Evolutionary conservation across 2,329 filamentous ascomycete genomes (phyloP), one percentile per base, ranked within the genome.

Genomic region (Nigrospora osmanthi): DNA sequence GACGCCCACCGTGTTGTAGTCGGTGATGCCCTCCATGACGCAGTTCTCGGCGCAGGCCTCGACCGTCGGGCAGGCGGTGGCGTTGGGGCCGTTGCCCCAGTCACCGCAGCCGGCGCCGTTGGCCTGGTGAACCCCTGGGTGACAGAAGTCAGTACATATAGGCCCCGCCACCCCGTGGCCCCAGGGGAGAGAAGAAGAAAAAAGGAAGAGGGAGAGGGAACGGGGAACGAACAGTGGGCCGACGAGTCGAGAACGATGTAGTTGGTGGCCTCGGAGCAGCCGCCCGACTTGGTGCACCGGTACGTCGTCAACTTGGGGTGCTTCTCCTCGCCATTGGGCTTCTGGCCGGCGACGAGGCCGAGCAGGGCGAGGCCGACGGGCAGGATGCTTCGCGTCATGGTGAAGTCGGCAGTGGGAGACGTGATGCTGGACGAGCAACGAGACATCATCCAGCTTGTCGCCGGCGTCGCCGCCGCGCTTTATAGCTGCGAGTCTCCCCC

Each of bases 1-100:
- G 36, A 64, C 54, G n/a, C 61, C 61, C 14, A 59, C 50, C 32
- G 50, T 54, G 28, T 53, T 53, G 52, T 78, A 78, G 59, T 76
- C 61, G 35, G 53, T 54, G 45, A 72, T 67, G 11, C 71, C 72
- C 46, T 78, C 71, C 48, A 79, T 66, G 37, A 73, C 64, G 54
- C 76, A 80, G 58, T 76, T 76, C 51, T 69, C 52, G 1, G 72
- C 68, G 53, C 76, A 79, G 1, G 66, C 67, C 49, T 63, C 64
- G 51, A 67, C 67, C 42, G 71, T 68, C 1, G 72, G 71, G 54
- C 74, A 78, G 1, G 66, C 66, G 3, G 65, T 66, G 11, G 60
- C 46, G 51, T 75, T 66, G 3, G 64, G 60, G 7, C 52, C 55
- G 42, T 44, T 58, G 23, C 57, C 60, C 54, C 60, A 62, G 47